Evolutionary conservation across 2,329 filamentous ascomycete genomes (phyloP), one percentile per base, ranked within the genome.

Genomic region (Thelonectria blattea): DNA sequence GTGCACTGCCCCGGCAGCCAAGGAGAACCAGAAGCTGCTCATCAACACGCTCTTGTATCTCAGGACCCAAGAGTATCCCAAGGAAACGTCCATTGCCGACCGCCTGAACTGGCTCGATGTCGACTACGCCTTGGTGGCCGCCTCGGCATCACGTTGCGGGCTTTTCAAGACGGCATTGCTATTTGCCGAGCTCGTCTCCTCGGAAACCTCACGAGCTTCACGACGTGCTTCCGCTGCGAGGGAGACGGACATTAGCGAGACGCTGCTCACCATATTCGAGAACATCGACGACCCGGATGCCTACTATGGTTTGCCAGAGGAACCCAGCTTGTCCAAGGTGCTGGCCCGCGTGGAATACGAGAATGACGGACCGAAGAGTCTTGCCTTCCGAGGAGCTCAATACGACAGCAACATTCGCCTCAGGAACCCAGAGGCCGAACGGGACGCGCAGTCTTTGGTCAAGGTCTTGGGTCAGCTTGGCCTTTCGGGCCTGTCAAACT

Each of bases 221-320:
- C 84, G 91, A 60, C 85, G 91, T 51, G 90, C 90, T 9, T 92
- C 89, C 2, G 77, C 80, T 3, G 71, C 81, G 49, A 81, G 79
- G 65, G 78, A 83, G 65, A 72, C 80, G 48, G 78, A 88, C 24
- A 85, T 91, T 7, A 83, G 85, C 3, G 86, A 91, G 30, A 81
- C 96, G 1, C 80, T 98, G 12, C 82, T 97, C 46, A 81, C 85
- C 1, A 93, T 99, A 3, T 99, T 95, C 73, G 90, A 92, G 72
- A 94, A 92, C 62, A 91, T 99, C 48, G 93, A 97, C 71, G 96
- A 99, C 70, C 94, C 93, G 2, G 95, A 99, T 74, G 90, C 93
- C 1, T 99, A 96, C 74, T 99, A 99, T 72, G 96, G 95, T 4
- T 83, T 97, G 8, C 86, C 91, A 43, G 91, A 96, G 74, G 86